Evolutionary conservation across 176 grass and related monocot species (phyloP), one percentile per base, ranked within the genome.

Genomic region (Oryza punctata): DNA sequence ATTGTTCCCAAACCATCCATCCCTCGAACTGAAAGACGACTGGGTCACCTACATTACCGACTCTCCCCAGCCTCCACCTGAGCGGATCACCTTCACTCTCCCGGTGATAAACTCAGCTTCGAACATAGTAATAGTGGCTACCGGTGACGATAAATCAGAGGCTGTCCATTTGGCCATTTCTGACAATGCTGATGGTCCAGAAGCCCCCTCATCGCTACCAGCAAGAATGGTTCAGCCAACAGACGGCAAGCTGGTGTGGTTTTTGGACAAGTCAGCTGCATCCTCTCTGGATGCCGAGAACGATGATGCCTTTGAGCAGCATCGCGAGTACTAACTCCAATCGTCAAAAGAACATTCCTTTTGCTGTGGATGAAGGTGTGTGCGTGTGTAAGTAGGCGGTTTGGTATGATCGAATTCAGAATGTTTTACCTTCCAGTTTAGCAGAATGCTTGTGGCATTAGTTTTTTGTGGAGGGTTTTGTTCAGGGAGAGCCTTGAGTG

Each of bases 11-110:
- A 69, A 86, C 47, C 94, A 94, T 50, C 83, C 81, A 12, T 73
- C 88, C 30, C 88, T 94, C 9, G 78, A 82, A 1, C 80, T 92
- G 80, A 85, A 86, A 67, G 90, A 97, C 25, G 89, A 94, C 24
- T 97, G 94, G 94, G 73, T 97, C 45, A 97, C 92, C 73, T 94
- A 94, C 73, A 97, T 97, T 65, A 90, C 84, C 4, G 90, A 97
- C 77, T 94, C 94, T 25, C 92, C 94, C 4, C 78, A 45, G 74
- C 83, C 90, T 26, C 94, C 94, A 29, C 94, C 94, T 1, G 92
- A 97, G 82, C 86, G 94, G 73, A 97, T 97, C 81, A 97, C 94
- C 80, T 94, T 97, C 80, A 97, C 94, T 13, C 85, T 97, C 32
- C 90, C 90, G 1, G 94, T 97, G 3, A 97, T 97, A 80, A 97